Evolutionary conservation across 352 stramenopile genomes (phyloP), one percentile per base, ranked within the genome.

Genomic region (Saprolegnia parasitica): DNA sequence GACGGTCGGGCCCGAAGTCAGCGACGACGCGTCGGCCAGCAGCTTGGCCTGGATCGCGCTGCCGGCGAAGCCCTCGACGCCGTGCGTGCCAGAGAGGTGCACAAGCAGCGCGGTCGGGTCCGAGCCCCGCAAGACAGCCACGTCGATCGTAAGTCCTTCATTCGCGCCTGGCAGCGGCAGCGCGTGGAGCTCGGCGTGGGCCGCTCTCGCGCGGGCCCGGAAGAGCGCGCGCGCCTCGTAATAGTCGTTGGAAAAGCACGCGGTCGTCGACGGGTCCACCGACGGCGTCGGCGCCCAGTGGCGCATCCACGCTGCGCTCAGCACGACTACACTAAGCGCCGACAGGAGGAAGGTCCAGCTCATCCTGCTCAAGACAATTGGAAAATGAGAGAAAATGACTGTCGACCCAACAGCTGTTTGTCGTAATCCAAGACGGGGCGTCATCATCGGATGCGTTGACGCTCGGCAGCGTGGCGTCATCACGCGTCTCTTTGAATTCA

Each of bases 61-160:
- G n/a, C 87, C 87, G 2, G 85, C 84, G 65, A 91, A 93, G 26
- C 83, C 84, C 46, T 95, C 87, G 56, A 93, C 85, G 40, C 87
- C 87, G 65, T 95, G 87, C 6, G 84, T 95, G 16, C 85, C 87
- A 46, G 81, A 91, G 50, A 95, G 76, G 65, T 95, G 87, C 29
- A 95, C 73, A 4, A 76, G 26, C 40, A 94, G 63, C 21, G 87
- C 83, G 10, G 77, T 77, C 10, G 87, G 74, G 0, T 61, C 77
- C 0, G 74, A 68, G 3, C 84, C 81, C 35, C 60, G n/a, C 10
- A 92, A 37, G 20, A 94, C 73, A 1, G 84, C 83, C 0, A 91
- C 71, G 72, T 94, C 86, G 42, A 94, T 75, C 8, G 74, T 84
- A 61, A 92, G 77, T 21, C 89, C 83, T 37, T 89, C 37, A 50